These are phyloP conservation scores for Lasiodiplodia gonubiensis DNA, from an alignment of 2,329 filamentous ascomycete genomes.

Conservation along the genomic window DNA sequence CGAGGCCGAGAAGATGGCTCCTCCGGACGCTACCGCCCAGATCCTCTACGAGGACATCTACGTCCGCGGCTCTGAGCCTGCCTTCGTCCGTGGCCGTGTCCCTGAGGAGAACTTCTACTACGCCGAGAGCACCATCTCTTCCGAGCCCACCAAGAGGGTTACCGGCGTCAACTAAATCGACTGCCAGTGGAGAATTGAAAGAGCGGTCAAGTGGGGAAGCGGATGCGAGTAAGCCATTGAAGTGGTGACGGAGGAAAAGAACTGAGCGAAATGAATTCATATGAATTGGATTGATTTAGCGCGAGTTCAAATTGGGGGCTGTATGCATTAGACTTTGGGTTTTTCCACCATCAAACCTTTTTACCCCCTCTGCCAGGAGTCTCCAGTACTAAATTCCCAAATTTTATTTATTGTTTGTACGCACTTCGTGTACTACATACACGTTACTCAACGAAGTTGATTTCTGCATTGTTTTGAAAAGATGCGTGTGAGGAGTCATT, in stretches of 20 bases:
- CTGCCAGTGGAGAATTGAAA: not conserved
- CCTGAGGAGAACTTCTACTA: constrained; percentile 92
- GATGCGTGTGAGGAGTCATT: not conserved
- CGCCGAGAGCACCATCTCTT: constrained; percentile 37
- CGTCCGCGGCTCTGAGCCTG: constrained; percentile 83
- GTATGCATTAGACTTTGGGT: constrained; percentile 28
- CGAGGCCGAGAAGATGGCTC: constrained; percentile 83
- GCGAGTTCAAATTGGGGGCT: constrained; percentile 15
- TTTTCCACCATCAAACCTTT: constrained; percentile 18
- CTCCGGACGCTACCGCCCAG: constrained; percentile 76
- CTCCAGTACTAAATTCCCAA: constrained; percentile 27
- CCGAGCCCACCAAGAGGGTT: constrained; percentile 11
- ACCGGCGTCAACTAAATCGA: constrained; percentile 24
- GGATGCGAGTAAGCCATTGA: not conserved
- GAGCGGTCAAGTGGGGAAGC: not conserved
- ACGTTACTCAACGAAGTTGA: not conserved
- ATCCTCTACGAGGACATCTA: constrained; percentile 98
- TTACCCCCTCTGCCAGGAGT: constrained; percentile 6
- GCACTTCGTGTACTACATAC: constrained; percentile 9
- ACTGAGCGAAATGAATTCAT: constrained; percentile 10
- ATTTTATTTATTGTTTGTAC: constrained; percentile 6
- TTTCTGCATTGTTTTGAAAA: not conserved
- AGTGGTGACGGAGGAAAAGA: not conserved
- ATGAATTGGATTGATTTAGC: constrained; percentile 8
- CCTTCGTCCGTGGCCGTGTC: constrained; percentile 84